These are phyloP conservation scores for Trypanosoma avium DNA, from an alignment of 208 protist species.

Conservation along the genomic window DNA sequence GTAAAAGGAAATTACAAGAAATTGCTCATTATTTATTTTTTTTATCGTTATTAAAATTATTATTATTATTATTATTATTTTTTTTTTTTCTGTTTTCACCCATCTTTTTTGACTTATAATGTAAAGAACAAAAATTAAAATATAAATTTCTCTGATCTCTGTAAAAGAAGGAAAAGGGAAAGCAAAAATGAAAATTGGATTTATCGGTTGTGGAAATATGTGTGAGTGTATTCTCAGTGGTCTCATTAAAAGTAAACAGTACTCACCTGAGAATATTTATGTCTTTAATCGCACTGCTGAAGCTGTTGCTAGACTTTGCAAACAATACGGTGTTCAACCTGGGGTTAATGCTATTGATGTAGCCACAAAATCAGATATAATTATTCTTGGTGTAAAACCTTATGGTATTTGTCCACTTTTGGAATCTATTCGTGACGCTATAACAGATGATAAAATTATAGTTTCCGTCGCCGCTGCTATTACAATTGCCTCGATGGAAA, in stretches of 20 bases:
- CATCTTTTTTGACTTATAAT: not conserved
- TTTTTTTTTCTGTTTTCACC: not conserved
- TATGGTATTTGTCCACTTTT: slow-evolving; percentile 70
- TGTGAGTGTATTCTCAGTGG: slow-evolving; percentile 85
- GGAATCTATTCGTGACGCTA: slow-evolving; percentile 35
- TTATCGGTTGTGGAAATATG: slow-evolving; percentile 96
- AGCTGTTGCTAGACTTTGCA: slow-evolving; percentile 41
- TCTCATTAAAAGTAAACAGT: slow-evolving; percentile 36
- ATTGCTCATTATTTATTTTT: slow-evolving; percentile 1
- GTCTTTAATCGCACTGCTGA: slow-evolving; percentile 65
- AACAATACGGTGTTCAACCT: slow-evolving; percentile 48
- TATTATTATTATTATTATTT: not conserved
- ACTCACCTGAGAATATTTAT: slow-evolving; percentile 50
- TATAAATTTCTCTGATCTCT: not conserved
- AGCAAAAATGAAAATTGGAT: slow-evolving; percentile 61
- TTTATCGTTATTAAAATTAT: not conserved
- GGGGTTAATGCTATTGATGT: slow-evolving; percentile 49
- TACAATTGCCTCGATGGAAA: slow-evolving; percentile 67
- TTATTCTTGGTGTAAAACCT: slow-evolving; percentile 95
- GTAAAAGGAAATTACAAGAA: not conserved
- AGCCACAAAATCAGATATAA: slow-evolving; percentile 59
- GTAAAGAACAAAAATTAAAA: not conserved
- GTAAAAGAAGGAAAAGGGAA: not conserved
- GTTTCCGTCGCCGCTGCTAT: slow-evolving; percentile 94
- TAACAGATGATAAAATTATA: slow-evolving; percentile 65